These are phyloP conservation scores for Drechslera avenae DNA, from an alignment of 2,329 filamentous ascomycete species.

Conservation along the genomic window DNA sequence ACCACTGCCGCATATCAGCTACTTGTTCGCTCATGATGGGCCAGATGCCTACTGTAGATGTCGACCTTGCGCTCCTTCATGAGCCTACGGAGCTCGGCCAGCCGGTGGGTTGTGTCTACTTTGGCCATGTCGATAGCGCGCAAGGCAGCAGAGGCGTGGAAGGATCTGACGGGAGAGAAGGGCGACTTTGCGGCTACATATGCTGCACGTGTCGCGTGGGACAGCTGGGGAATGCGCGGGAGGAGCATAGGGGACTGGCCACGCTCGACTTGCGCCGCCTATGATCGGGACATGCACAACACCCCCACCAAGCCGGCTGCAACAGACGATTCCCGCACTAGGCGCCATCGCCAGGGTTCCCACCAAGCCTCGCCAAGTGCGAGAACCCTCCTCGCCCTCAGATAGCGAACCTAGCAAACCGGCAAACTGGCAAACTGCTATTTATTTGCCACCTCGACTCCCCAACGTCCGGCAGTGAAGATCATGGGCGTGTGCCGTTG, in stretches of 20 bases:
- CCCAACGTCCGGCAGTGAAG: not conserved
- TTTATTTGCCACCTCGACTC: not conserved
- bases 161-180: slow-evolving; percentile 25
- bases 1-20: slow-evolving; percentile 69
- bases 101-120: slow-evolving; percentile 77
- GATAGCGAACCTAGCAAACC: no score
- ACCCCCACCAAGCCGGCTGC: slow-evolving; percentile 24
- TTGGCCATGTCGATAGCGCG: slow-evolving; percentile 68
- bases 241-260: slow-evolving; percentile 34
- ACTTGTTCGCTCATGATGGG: not conserved
- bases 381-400: not conserved
- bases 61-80: slow-evolving; percentile 90
- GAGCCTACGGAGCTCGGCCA: slow-evolving; percentile 76
- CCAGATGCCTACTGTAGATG: slow-evolving; percentile 74
- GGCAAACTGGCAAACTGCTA: no score
- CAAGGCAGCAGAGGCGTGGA: slow-evolving; percentile 39
- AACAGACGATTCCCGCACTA: slow-evolving; percentile 11
- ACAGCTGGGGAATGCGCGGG: slow-evolving; percentile 36
- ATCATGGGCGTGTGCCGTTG: slow-evolving; percentile 21
- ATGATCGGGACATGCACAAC: slow-evolving; percentile 25
- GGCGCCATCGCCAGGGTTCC: slow-evolving; percentile 11
- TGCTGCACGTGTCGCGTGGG: slow-evolving; percentile 33
- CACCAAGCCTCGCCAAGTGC: slow-evolving; percentile 10
- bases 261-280: slow-evolving; percentile 23
- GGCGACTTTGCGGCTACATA: slow-evolving; percentile 32